phyloP scores from a whole-genome alignment of 768 basidiomycete species.

The Phanerochaete carnosa region DNA sequence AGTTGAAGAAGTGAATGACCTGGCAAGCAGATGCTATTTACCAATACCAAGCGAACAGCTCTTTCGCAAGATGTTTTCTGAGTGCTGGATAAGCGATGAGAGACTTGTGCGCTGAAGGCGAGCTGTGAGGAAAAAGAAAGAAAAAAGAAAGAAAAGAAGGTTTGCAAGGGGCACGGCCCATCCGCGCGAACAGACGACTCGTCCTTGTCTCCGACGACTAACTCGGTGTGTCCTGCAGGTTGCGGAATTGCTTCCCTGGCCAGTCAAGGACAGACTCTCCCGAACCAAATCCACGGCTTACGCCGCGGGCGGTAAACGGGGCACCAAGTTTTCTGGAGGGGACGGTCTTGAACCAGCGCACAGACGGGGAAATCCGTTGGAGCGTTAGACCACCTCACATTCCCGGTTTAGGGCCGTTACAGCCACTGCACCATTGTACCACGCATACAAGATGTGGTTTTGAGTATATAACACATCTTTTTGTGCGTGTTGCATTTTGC shows the following conservation, averaged over 20 bases:
- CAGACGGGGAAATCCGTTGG: conserved; percentile 60
- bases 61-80: too few species aligned
- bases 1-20: too few species aligned
- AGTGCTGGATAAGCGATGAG: too few species aligned
- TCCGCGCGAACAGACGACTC: conserved; percentile 78
- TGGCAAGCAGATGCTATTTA: too few species aligned
- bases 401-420: conserved; percentile 80
- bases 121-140: too few species aligned
- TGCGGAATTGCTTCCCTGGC: conserved; percentile 95
- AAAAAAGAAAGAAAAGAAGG: conserved; percentile 49
- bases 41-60: too few species aligned
- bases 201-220: conserved; percentile 90
- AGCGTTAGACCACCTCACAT: conserved; percentile 60
- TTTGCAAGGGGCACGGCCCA: conserved; percentile 73
- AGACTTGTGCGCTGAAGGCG: too few species aligned
- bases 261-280: conserved; percentile 84
- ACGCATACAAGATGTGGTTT: neutral
- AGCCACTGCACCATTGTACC: conserved; percentile 61
- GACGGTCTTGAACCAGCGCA: conserved; percentile 93
- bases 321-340: conserved; percentile 94
- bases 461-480: neutral
- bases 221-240: conserved; percentile 83
- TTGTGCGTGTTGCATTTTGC: neutral
- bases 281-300: conserved; percentile 62
- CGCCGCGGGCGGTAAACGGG: conserved; percentile 61